Evolutionary conservation across 2,329 filamentous ascomycete species (phyloP).

Genomic region (Pseudodiploospora longispora): DNA sequence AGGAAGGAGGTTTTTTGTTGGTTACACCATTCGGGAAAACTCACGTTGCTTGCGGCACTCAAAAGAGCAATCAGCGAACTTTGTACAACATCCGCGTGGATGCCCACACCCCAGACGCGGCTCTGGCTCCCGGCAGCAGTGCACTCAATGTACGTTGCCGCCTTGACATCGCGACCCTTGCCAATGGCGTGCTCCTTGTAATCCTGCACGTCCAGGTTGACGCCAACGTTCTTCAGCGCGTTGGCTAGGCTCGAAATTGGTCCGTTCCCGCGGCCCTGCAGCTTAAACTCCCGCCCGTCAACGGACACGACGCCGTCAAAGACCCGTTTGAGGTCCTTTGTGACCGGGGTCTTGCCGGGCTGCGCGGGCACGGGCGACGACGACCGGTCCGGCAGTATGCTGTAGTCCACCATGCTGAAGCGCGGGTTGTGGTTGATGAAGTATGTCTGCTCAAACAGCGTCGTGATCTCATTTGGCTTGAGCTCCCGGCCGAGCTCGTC

Average conservation of each 20-base stretch:
- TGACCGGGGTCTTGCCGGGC: constrained; percentile 65
- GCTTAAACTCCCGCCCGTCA: constrained; percentile 69
- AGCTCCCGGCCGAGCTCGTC: constrained; percentile 80
- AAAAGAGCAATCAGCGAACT: constrained; percentile 80
- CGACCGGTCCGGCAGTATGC: constrained; percentile 77
- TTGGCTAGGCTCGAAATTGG: constrained; percentile 83
- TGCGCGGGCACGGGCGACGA: constrained; percentile 61
- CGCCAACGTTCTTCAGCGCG: constrained; percentile 68
- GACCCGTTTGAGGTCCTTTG: constrained; percentile 67
- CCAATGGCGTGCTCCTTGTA: constrained; percentile 97
- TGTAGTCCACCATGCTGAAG: constrained; percentile 86
- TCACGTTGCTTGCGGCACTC: constrained; percentile 77
- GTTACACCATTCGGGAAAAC: constrained; percentile 24
- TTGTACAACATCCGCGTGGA: constrained; percentile 56
- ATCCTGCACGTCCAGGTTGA: constrained; percentile 83
- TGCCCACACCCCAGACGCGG: constrained; percentile 75
- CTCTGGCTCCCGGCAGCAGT: constrained; percentile 57
- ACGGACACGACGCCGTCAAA: constrained; percentile 82
- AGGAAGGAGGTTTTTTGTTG: too few relatives aligned
- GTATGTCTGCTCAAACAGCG: constrained; percentile 83
- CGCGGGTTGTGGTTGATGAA: constrained; percentile 75
- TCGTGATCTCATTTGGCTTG: constrained; percentile 71
- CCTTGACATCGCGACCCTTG: constrained; percentile 72
- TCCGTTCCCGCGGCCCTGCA: constrained; percentile 78
- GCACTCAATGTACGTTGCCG: constrained; percentile 93